Evolutionary conservation across 2,329 filamentous ascomycete genomes (phyloP).

Genomic region (Aspergillus eucalypticola): DNA sequence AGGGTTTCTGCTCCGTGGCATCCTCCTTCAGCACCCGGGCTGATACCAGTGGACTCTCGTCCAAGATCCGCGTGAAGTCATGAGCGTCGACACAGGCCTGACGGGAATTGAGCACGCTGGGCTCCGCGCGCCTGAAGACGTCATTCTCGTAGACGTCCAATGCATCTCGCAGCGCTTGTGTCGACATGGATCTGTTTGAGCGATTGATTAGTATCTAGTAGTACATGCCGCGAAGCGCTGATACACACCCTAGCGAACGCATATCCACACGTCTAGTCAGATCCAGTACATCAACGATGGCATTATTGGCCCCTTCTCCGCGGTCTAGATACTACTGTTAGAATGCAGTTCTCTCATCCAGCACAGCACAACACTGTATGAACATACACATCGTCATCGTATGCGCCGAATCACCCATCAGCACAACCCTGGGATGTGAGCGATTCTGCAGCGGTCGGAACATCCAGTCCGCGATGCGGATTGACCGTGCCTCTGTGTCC

Average conservation of each 20-base stretch:
- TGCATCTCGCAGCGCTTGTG: constrained; percentile 9
- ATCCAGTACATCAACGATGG: constrained; percentile 54
- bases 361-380: not conserved
- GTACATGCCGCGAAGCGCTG: not conserved
- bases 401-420: constrained; percentile 60
- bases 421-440: constrained; percentile 43
- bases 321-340: constrained; percentile 45
- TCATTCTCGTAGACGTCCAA: constrained; percentile 46
- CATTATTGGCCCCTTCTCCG: constrained; percentile 61
- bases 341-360: not conserved
- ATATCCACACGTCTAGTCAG: constrained; percentile 40
- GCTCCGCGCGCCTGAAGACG: constrained; percentile 46
- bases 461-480: constrained; percentile 53
- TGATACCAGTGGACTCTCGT: constrained; percentile 41
- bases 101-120: constrained; percentile 53
- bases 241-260: not conserved
- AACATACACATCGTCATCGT: constrained; percentile 62
- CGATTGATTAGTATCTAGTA: not conserved
- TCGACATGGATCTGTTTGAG: not conserved
- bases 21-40: constrained; percentile 30
- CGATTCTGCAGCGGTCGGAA: constrained; percentile 36
- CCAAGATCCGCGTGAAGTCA: constrained; percentile 48
- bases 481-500: constrained; percentile 46
- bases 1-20: not conserved
- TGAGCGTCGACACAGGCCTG: constrained; percentile 59